Evolutionary conservation across 176 grass and related monocot genomes (phyloP).

Genomic region (Oryza australiensis): DNA sequence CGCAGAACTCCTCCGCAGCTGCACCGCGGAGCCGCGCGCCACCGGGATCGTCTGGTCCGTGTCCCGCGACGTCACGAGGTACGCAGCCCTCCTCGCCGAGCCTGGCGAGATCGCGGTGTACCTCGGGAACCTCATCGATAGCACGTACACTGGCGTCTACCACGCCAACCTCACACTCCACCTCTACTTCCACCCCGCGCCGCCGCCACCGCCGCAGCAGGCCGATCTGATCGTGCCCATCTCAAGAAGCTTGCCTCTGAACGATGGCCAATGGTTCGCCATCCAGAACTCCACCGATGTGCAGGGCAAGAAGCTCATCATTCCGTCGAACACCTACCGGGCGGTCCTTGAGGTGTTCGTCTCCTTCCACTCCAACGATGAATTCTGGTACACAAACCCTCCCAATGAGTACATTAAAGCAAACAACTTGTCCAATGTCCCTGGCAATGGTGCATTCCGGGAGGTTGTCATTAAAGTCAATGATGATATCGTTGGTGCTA

Average conservation of each 20-base stretch:
- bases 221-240: constrained; percentile 55
- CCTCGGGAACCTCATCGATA: constrained; percentile 58
- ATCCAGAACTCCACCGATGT: constrained; percentile 42
- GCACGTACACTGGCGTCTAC: constrained; percentile 64
- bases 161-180: constrained; percentile 70
- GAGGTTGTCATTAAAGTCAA: constrained; percentile 40
- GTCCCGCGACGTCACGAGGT: constrained; percentile 67
- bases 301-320: constrained; percentile 24
- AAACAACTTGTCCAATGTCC: constrained; percentile 27
- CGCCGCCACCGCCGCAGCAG: background rate
- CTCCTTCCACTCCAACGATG: constrained; percentile 44
- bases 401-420: constrained; percentile 27
- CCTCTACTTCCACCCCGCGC: constrained; percentile 46
- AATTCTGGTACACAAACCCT: constrained; percentile 57
- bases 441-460: constrained; percentile 45
- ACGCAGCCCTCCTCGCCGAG: constrained; percentile 43
- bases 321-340: constrained; percentile 52
- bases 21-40: constrained; percentile 71
- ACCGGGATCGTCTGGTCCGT: constrained; percentile 75
- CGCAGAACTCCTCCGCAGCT: constrained; percentile 76
- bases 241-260: constrained; percentile 30
- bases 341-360: constrained; percentile 56
- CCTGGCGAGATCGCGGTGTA: constrained; percentile 54
- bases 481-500: constrained; percentile 30
- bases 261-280: constrained; percentile 46